These are phyloP conservation scores for Nakazawaea ernobii DNA, from an alignment of 805 yeast species.

Conservation along the genomic window DNA sequence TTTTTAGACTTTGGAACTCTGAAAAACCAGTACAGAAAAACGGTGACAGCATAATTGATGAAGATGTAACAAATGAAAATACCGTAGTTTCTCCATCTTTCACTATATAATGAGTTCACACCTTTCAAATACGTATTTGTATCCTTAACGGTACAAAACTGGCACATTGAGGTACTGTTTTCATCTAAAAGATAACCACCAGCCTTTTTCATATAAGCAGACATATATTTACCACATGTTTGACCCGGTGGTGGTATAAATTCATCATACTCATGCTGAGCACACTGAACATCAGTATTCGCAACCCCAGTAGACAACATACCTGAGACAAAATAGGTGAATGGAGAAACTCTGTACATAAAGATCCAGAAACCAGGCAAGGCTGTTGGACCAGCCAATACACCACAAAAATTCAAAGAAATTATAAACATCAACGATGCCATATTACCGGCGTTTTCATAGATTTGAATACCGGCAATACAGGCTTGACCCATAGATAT, in stretches of 20 bases:
- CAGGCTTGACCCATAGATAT: slow-evolving; percentile 54
- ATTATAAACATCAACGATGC: slow-evolving; percentile 53
- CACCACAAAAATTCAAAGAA: slow-evolving; percentile 74
- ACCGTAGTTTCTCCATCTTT: slow-evolving; percentile 57
- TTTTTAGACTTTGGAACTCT: slow-evolving; percentile 30
- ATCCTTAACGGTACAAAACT: slow-evolving; percentile 48
- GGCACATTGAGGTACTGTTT: slow-evolving; percentile 46
- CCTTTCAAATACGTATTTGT: slow-evolving; percentile 57
- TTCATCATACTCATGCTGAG: slow-evolving; percentile 38
- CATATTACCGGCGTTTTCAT: slow-evolving; percentile 60
- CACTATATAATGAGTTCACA: slow-evolving; percentile 33
- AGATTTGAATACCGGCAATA: slow-evolving; percentile 53
- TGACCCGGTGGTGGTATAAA: slow-evolving; percentile 48
- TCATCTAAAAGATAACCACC: slow-evolving; percentile 45
- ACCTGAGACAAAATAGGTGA: slow-evolving; percentile 59
- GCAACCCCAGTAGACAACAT: slow-evolving; percentile 52
- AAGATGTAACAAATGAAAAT: slow-evolving; percentile 44
- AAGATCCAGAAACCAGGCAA: slow-evolving; percentile 74
- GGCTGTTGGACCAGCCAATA: slow-evolving; percentile 46
- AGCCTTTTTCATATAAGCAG: slow-evolving; percentile 24
- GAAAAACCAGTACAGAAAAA: slow-evolving; percentile 33
- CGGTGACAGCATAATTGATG: slow-evolving; percentile 31
- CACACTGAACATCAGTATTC: slow-evolving; percentile 40
- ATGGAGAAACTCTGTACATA: slow-evolving; percentile 70
- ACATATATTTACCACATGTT: slow-evolving; percentile 55